Evolutionary conservation across 164 flowering plant species (phyloP), one percentile per base, ranked within the genome.

Genomic region (Berberis thunbergii): DNA sequence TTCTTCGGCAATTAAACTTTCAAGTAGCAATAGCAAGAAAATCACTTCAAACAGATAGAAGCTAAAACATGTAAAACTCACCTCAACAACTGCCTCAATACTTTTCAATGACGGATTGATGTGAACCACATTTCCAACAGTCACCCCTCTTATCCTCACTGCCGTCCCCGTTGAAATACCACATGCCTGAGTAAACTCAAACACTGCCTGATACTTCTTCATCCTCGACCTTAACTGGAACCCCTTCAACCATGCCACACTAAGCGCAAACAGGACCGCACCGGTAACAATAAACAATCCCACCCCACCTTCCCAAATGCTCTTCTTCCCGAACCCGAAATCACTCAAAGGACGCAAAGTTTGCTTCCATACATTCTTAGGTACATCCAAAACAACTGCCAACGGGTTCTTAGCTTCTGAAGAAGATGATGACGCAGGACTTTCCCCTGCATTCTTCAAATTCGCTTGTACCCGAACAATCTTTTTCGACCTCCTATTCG

Each of bases 221-320:
- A 81, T 77, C 55, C 75, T 78, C n/a, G 97, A 86, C 60, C 87
- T 77, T 69, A 94, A 41, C 57, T 86, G 85, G 64, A 87, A 88
- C 43, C 82, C 97, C 64, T 79, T 80, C 69, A 91, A 73, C 98
- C 96, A 91, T 65, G 80, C 92, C 82, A 89, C 63, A 67, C 86
- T 78, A 58, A 94, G 86, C 0, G 85, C 95, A 49, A 91, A 64
- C 7, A 94, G 81, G 61, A 88, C 80, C 0, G 89, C 70, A 26
- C 97, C 91, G 0, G 97, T 88, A 46, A 88, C 84, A 59, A 91
- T 73, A 71, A 94, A 90, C 64, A 94, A 73, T 50, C 98, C 98
- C 45, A 94, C 93, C 7, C 97, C 98, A 69, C 98, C 97, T 76
- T 94, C 98, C 98, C 98, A 94, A 46, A 94, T 78, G 72, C 97